Base-by-base conservation (phyloP, 2,329 filamentous ascomycete genomes). In the Fusarium chaquense region DNA sequence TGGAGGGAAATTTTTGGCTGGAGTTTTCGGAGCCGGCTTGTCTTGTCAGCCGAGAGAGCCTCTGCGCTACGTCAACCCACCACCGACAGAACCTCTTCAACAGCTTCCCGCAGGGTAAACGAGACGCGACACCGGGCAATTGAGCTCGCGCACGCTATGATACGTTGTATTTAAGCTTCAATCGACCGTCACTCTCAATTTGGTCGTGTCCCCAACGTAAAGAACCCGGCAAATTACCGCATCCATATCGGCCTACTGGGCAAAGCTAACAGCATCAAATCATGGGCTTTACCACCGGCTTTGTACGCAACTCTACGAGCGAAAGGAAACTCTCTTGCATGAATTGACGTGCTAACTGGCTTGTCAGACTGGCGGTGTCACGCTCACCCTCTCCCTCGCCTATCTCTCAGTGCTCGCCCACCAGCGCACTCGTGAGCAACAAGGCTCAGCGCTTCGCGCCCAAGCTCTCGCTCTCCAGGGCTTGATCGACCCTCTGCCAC, bases 271-370 rank as follows among this genome's bases (percentile, higher is more conserved):
- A 52, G 16, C 49, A 41, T 56, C 50, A 56, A 49, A 81, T 62
- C 72, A 93, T 93, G 91, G 90, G 91, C 76, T 93, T 93, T 83
- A 86, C 87, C 71, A 85, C 89, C 43, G 91, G 92, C 73, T 92
- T 94, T 78, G 92, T 94, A 85, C 69, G 90, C 83, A 46, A 44
- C 24, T n/a, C 32, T 36, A 47, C 26, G 30, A 65, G 40, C 40
- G n/a, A 32, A 38, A 55, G 11, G 22, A 33, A 52, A 40, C 10
- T 35, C 33, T 30, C 20, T 18, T 55, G 46, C 12, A 55, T 49
- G 28, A 16, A 13, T 33, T 18, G 16, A 30, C 20, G 20, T 51
- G 32, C 71, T 67, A 58, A 67, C 40, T 40, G 33, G 16, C 32
- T 40, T 56, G 11, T 35, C 71, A 94, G 91, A 88, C 91, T 70